Evolutionary conservation across 2,329 filamentous ascomycete species (phyloP).

Genomic region (Hypoxylon sp.): DNA sequence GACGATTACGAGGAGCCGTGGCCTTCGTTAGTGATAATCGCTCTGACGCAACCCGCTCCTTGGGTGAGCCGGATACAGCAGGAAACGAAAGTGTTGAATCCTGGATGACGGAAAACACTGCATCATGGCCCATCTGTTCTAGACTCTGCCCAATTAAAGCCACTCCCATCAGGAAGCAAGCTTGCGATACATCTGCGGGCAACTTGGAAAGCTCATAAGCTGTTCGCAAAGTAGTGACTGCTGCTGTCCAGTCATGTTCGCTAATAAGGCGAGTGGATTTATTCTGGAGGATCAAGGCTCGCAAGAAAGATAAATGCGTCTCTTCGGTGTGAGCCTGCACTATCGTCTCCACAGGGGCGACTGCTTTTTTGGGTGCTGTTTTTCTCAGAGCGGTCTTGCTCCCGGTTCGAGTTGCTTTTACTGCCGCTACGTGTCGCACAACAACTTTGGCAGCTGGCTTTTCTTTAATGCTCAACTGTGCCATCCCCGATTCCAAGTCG

Average conservation of each 20-base stretch:
- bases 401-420: slow-evolving; percentile 35
- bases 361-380: slow-evolving; percentile 43
- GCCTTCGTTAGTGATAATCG: slow-evolving; percentile 52
- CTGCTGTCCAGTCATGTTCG: slow-evolving; percentile 68
- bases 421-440: slow-evolving; percentile 39
- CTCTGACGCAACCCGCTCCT: slow-evolving; percentile 56
- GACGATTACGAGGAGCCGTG: slow-evolving; percentile 52
- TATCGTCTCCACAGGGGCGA: slow-evolving; percentile 25
- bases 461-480: slow-evolving; percentile 52
- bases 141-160: slow-evolving; percentile 76
- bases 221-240: slow-evolving; percentile 66
- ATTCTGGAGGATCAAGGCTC: slow-evolving; percentile 56
- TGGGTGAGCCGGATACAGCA: slow-evolving; percentile 63
- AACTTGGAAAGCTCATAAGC: slow-evolving; percentile 59
- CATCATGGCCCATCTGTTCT: slow-evolving; percentile 79
- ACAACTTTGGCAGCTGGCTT: slow-evolving; percentile 41
- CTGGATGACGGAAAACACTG: slow-evolving; percentile 88
- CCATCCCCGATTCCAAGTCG: slow-evolving; percentile 55
- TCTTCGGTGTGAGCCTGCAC: slow-evolving; percentile 45
- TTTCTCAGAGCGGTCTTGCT: slow-evolving; percentile 49
- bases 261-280: slow-evolving; percentile 61
- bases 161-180: slow-evolving; percentile 73
- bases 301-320: slow-evolving; percentile 53
- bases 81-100: slow-evolving; percentile 94
- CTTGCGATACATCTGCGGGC: slow-evolving; percentile 56